Percentiles rank a stretch among this genome's conserved stretches.
phyloP scores from a whole-genome alignment of 441 rosid genomes.

The Mallotus repandus region DNA sequence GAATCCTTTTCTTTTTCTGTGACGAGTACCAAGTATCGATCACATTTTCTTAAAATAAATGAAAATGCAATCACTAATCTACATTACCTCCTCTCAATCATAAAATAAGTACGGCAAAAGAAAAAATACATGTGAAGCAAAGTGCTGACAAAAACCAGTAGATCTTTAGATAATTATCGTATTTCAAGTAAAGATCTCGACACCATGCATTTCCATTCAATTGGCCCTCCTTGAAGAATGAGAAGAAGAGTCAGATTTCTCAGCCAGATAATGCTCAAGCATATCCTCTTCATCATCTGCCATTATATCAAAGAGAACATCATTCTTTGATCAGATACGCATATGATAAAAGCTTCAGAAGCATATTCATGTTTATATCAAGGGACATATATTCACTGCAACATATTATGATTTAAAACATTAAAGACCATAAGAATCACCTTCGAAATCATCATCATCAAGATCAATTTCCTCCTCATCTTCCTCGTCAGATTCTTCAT shows the following conservation, averaged over 20 bases:
- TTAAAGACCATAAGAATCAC: constrained; percentile 34
- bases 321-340: constrained; percentile 6
- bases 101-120: not conserved
- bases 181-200: not conserved
- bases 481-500: constrained; percentile 65
- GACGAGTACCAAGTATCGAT: not conserved
- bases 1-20: not conserved
- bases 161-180: constrained; percentile 17
- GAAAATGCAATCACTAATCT: not conserved
- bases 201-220: constrained; percentile 15
- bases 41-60: not conserved
- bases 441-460: constrained; percentile 95
- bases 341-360: not conserved
- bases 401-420: not conserved
- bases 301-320: constrained; percentile 15
- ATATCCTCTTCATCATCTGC: constrained; percentile 94
- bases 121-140: not conserved
- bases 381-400: not conserved
- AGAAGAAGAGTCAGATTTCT: constrained; percentile 64
- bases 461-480: constrained; percentile 92
- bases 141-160: not conserved
- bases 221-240: constrained; percentile 55
- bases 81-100: not conserved
- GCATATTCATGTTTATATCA: not conserved
- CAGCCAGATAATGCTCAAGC: constrained; percentile 94